These are phyloP conservation scores for Dissoconium aciculare DNA, from an alignment of 2,329 filamentous ascomycete species.

Conservation along the genomic window DNA sequence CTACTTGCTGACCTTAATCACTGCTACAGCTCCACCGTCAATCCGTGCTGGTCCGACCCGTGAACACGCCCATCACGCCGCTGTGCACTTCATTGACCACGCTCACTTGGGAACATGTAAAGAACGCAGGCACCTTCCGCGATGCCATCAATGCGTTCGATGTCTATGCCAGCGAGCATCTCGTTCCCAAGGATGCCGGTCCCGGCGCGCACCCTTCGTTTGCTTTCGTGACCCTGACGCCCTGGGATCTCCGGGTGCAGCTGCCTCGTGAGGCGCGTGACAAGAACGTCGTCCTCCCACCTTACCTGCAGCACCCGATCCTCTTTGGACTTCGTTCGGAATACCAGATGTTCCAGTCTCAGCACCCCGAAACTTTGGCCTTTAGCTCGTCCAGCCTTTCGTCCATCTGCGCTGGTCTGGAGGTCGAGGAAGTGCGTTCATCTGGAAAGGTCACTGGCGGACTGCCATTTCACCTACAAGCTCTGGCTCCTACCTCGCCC, in stretches of 20 bases:
- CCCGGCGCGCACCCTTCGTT: conserved; percentile 46
- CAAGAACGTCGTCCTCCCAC: conserved; percentile 90
- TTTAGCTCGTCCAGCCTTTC: conserved; percentile 91
- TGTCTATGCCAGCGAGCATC: conserved; percentile 78
- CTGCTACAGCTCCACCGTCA: conserved; percentile 77
- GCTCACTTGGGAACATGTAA: conserved; percentile 96
- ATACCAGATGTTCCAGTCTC: conserved; percentile 96
- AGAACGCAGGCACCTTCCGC: conserved; percentile 90
- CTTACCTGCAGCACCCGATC: conserved; percentile 93
- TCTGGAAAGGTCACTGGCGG: conserved; percentile 98
- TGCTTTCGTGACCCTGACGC: conserved; percentile 94
- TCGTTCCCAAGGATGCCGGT: conserved; percentile 67
- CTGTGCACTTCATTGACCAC: conserved; percentile 97
- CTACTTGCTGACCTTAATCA: too few species aligned
- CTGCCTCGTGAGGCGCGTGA: conserved; percentile 93
- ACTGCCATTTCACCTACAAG: conserved; percentile 92
- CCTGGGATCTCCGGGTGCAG: conserved; percentile 96
- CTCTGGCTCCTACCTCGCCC: conserved; percentile 84
- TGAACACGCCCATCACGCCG: conserved; percentile 97
- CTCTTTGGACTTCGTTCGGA: conserved; percentile 95
- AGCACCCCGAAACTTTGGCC: conserved; percentile 91
- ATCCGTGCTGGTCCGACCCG: conserved; percentile 90
- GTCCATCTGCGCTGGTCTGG: conserved; percentile 94
- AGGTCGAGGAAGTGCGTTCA: conserved; percentile 93
- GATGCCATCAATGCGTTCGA: conserved; percentile 94